These are phyloP conservation scores for Thalia dealbata DNA, from an alignment of 176 grass and related monocot species.

Conservation along the genomic window DNA sequence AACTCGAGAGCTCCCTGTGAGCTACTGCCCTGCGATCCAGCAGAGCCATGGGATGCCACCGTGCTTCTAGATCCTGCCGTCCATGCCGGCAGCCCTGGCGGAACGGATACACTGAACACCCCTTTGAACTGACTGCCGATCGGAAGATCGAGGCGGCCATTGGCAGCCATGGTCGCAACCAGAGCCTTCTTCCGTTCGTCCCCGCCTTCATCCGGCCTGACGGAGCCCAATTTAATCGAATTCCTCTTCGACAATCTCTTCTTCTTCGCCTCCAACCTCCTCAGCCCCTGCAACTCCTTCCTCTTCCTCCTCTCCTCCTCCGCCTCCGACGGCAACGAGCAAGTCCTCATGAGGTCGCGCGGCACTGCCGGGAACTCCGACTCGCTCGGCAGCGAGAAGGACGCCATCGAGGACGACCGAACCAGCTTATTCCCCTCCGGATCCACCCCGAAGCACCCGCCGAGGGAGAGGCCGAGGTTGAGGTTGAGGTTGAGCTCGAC, in stretches of 20 bases:
- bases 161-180: neutral
- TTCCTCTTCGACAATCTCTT: constrained; percentile 9
- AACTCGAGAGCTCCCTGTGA: neutral
- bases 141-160: neutral
- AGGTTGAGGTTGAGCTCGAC: constrained; percentile 10
- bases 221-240: neutral
- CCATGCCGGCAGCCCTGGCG: neutral
- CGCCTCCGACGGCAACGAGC: neutral
- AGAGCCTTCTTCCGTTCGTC: neutral
- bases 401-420: neutral
- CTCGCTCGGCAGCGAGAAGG: constrained; percentile 4
- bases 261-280: constrained; percentile 6
- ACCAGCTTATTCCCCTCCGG: constrained; percentile 5
- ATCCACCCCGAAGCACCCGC: constrained; percentile 3
- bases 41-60: neutral
- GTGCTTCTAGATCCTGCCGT: neutral
- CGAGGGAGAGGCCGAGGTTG: constrained; percentile 8
- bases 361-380: neutral
- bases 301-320: constrained; percentile 7
- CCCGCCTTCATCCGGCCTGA: neutral
- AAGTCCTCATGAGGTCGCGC: neutral
- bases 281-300: constrained; percentile 4
- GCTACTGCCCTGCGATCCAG: neutral
- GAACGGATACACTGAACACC: neutral
- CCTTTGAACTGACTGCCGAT: neutral